Evolutionary conservation across 2,329 filamentous ascomycete genomes (phyloP), one percentile per base, ranked within the genome.

Genomic region (Endothia cerciana): DNA sequence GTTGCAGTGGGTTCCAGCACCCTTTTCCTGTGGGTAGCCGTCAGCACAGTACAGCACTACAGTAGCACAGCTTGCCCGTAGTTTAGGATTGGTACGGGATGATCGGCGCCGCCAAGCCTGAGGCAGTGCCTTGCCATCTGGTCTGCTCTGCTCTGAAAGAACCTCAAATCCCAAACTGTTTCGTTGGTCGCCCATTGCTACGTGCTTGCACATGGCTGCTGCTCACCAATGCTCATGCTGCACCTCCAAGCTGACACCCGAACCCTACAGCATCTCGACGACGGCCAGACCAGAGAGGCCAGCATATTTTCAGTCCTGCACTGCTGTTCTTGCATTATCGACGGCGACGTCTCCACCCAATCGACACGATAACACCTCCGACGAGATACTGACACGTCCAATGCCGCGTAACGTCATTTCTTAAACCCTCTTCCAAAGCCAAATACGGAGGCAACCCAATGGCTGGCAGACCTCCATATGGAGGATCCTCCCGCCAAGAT

Each of bases 391-490:
- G 40, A 28, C 51, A 60, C 38, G 25, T n/a, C 64, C 60, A 62
- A 66, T 66, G 66, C 66, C 61, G 66, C 66, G 43, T 61, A 68
- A 68, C 64, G 66, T 59, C 66, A 64, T 64, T 58, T 58, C 66
- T 49, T 66, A 56, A 63, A 41, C 65, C 40, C 57, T 40, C 38
- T 28, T 40, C 33, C 60, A 57, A 59, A 60, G 57, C 60, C 66
- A 66, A 61, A 38, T 55, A 51, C 60, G 36, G n/a, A 40, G 58
- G 63, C 58, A 58, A 78, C 80, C 81, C 81, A 79, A 90, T 90
- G 87, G 83, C 87, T 80, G 86, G 86, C 77, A 81, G 83, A 80
- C 82, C 81, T 75, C 82, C 82, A 74, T 81, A 80, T 69, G 82
- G 82, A 75, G 82, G 78, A 72, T 77, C 82, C 72, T 80, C 82